Evolutionary conservation across 228 moss, liverwort and hornwort species (phyloP).

Genomic region (Sphagnum magellanicum): DNA sequence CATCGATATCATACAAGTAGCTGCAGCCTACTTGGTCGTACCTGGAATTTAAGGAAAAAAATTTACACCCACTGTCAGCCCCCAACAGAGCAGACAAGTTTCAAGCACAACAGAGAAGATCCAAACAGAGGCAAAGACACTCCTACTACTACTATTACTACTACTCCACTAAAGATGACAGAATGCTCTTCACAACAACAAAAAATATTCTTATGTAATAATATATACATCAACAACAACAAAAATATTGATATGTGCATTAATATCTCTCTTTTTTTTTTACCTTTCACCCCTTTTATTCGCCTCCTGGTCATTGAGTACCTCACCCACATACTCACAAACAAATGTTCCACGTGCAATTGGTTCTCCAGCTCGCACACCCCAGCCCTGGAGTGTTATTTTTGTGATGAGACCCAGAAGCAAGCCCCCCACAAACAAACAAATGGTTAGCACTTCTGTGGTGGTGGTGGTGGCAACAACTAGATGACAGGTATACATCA

Average conservation of each 20-base stretch:
- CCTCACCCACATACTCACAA: constrained; percentile 96
- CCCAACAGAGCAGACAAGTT: no score
- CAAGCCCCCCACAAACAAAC: not conserved
- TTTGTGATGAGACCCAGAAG: not conserved
- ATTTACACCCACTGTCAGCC: no score
- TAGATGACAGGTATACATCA: no score
- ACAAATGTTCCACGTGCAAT: constrained; percentile 88
- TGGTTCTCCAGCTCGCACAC: constrained; percentile 79
- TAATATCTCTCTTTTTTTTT: not conserved
- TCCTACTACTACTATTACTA: not conserved
- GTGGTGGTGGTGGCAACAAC: no score
- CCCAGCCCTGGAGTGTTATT: constrained; percentile 74
- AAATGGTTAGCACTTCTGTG: no score
- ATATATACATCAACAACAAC: no score
- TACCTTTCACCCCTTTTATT: constrained; percentile 94
- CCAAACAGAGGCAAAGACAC: no score
- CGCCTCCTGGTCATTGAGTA: constrained; percentile 84
- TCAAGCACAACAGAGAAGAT: no score
- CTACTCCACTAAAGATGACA: not conserved
- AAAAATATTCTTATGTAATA: no score
- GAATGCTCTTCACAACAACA: no score
- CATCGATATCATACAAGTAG: constrained; percentile 96
- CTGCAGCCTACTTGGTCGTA: constrained; percentile 98
- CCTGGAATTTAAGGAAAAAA: constrained; percentile 21
- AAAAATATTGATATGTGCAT: no score